Percentiles rank a stretch among this genome's conserved stretches.
Conservation (phyloP, 176 grass and related monocot genomes). For the Phragmites australis region DNA sequence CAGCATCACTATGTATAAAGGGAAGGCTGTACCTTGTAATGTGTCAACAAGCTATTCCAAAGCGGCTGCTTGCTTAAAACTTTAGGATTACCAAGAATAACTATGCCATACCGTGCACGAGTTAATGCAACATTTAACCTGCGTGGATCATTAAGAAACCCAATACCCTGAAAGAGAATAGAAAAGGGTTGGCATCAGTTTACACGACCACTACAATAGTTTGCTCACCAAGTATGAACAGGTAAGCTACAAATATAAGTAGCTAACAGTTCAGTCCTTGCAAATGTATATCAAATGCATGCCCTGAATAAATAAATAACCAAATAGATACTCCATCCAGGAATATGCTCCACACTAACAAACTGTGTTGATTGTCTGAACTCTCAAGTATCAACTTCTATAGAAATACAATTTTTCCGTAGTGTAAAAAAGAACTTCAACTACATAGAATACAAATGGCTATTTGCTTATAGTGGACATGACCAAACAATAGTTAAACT, state of each 20-base stretch:
- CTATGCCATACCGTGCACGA: constrained; percentile 95
- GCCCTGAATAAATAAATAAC: neutral
- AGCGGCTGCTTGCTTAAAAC: constrained; percentile 98
- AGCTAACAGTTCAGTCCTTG: neutral
- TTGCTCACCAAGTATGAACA: constrained; percentile 22
- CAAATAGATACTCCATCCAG: constrained; percentile 8
- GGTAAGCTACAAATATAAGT: neutral
- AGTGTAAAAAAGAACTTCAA: neutral
- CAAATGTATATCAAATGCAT: constrained; percentile 9
- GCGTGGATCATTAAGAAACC: constrained; percentile 99
- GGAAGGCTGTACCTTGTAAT: constrained; percentile 78
- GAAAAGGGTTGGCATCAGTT: constrained; percentile 16
- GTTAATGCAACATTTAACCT: constrained; percentile 99
- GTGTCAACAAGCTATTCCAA: constrained; percentile 99
- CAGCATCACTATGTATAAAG: neutral
- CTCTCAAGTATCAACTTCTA: neutral
- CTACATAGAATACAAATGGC: neutral
- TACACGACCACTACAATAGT: neutral
- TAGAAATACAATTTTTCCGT: neutral
- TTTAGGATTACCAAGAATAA: constrained; percentile 98
- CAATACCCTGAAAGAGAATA: constrained; percentile 73
- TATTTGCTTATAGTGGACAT: neutral
- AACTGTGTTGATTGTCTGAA: neutral
- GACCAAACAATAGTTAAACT: neutral
- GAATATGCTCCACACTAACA: neutral